phyloP scores from a whole-genome alignment of 2,329 filamentous ascomycete genomes.

The Aspergillus brasiliensis region DNA sequence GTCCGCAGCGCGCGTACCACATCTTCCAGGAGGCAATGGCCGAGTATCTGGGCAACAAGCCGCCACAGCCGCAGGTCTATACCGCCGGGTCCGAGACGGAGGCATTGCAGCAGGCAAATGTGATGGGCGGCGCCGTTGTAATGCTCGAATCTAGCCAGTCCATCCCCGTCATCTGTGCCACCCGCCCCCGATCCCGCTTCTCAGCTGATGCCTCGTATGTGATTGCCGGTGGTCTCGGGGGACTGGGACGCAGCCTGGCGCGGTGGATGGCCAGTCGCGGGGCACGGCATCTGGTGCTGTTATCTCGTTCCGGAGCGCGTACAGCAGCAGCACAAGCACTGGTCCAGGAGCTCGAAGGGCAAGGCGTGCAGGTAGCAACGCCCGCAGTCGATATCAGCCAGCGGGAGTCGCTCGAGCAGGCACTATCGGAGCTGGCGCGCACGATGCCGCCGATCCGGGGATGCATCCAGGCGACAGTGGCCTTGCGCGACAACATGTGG shows the following conservation, averaged over 20 bases:
- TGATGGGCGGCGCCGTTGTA: too few relatives aligned
- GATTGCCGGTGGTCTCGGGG: slow-evolving; percentile 7
- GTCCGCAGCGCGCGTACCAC: too few relatives aligned
- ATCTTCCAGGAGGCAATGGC: too few relatives aligned
- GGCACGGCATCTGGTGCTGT: not conserved
- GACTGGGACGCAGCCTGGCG: not conserved
- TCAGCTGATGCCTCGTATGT: not conserved
- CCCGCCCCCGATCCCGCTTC: not conserved
- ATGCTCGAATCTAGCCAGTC: too few relatives aligned
- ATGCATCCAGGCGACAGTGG: slow-evolving; percentile 8
- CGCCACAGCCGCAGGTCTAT: too few relatives aligned
- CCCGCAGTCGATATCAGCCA: not conserved
- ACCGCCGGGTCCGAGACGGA: too few relatives aligned
- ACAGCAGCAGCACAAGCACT: not conserved
- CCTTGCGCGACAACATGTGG: not conserved
- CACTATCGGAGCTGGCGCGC: not conserved
- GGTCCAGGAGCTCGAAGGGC: not conserved
- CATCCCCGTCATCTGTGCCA: not conserved
- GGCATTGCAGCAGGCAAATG: too few relatives aligned
- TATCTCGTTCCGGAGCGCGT: not conserved
- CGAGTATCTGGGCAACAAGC: too few relatives aligned
- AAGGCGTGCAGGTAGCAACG: not conserved
- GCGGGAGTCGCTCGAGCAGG: not conserved
- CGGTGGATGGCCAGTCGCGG: not conserved
- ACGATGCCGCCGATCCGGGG: slow-evolving; percentile 9